These are phyloP conservation scores for Colletotrichum falcatum DNA, from an alignment of 2,329 filamentous ascomycete genomes.

Conservation along the genomic window DNA sequence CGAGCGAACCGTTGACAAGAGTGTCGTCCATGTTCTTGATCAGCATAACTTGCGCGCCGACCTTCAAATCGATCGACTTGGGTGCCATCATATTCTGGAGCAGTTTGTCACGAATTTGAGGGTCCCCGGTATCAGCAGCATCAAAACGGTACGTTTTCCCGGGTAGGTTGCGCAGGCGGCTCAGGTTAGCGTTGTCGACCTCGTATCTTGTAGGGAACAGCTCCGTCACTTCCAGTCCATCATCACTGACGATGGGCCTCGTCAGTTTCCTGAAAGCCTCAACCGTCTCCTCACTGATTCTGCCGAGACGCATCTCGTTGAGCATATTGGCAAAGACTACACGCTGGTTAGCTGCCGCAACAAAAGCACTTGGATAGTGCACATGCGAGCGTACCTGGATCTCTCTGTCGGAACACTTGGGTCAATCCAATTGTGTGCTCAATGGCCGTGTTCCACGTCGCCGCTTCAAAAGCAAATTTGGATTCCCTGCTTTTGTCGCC, in stretches of 20 bases:
- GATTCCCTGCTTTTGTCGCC: conserved; percentile 70
- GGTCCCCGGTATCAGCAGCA: conserved; percentile 82
- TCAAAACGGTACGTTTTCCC: conserved; percentile 77
- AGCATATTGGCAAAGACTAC: conserved; percentile 90
- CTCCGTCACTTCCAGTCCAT: conserved; percentile 86
- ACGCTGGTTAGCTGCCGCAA: conserved; percentile 26
- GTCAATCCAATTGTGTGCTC: conserved; percentile 96
- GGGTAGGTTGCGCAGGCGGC: conserved; percentile 77
- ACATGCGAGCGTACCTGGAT: conserved; percentile 66
- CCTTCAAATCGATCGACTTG: conserved; percentile 81
- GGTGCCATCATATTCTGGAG: conserved; percentile 95
- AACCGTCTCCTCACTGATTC: conserved; percentile 81
- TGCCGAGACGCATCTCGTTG: conserved; percentile 96
- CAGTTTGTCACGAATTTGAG: conserved; percentile 77
- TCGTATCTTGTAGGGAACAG: conserved; percentile 92
- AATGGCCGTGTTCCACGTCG: conserved; percentile 91
- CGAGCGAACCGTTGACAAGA: conserved; percentile 93
- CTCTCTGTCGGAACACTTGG: conserved; percentile 95
- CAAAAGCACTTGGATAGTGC: neutral
- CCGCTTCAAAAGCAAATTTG: conserved; percentile 94
- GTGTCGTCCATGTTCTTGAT: conserved; percentile 98
- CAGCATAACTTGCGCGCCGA: conserved; percentile 98
- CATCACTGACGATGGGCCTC: conserved; percentile 77
- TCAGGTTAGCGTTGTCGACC: conserved; percentile 87
- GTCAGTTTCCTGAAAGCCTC: conserved; percentile 79